phyloP scores from a whole-genome alignment of 768 basidiomycete species.

The Lactarius akahatsu region DNA sequence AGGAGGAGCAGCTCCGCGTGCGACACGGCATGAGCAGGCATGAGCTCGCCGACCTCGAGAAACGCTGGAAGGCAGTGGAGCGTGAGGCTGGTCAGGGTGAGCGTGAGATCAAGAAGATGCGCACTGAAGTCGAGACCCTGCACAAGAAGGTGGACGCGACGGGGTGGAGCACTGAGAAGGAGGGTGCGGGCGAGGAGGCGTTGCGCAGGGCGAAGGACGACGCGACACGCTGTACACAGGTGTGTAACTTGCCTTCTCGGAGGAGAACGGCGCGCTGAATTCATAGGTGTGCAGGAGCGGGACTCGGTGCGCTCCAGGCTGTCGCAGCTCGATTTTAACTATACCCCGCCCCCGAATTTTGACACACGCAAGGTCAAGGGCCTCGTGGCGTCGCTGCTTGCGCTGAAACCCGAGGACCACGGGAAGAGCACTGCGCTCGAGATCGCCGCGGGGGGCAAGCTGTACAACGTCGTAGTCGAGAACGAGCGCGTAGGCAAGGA shows the following conservation, averaged over 20 bases:
- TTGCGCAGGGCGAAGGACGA: slow-evolving; percentile 52
- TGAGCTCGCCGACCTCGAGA: slow-evolving; percentile 76
- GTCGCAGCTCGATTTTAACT: slow-evolving; percentile 78
- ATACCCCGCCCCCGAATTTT: slow-evolving; percentile 76
- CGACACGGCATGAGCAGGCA: slow-evolving; percentile 75
- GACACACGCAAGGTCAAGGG: slow-evolving; percentile 88
- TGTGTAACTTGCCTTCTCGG: slow-evolving; percentile 34
- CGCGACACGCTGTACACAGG: slow-evolving; percentile 63
- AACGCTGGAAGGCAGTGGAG: slow-evolving; percentile 78
- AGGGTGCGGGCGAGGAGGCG: slow-evolving; percentile 53
- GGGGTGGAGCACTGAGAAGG: slow-evolving; percentile 78
- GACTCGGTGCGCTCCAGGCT: slow-evolving; percentile 67
- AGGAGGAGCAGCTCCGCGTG: slow-evolving; percentile 78
- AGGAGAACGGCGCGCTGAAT: slow-evolving; percentile 7
- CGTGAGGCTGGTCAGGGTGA: slow-evolving; percentile 78
- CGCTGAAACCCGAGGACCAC: slow-evolving; percentile 65
- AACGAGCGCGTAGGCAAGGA: slow-evolving; percentile 87
- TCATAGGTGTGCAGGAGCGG: slow-evolving; percentile 48
- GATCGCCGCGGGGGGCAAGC: slow-evolving; percentile 82
- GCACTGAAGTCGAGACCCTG: slow-evolving; percentile 55
- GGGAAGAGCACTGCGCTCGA: slow-evolving; percentile 88
- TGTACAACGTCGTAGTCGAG: slow-evolving; percentile 93
- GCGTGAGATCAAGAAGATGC: slow-evolving; percentile 62
- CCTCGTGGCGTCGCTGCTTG: slow-evolving; percentile 84
- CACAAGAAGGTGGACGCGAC: slow-evolving; percentile 52